Evolutionary conservation across 768 basidiomycete species (phyloP).

Genomic region (Kwoniella mangroviensis): DNA sequence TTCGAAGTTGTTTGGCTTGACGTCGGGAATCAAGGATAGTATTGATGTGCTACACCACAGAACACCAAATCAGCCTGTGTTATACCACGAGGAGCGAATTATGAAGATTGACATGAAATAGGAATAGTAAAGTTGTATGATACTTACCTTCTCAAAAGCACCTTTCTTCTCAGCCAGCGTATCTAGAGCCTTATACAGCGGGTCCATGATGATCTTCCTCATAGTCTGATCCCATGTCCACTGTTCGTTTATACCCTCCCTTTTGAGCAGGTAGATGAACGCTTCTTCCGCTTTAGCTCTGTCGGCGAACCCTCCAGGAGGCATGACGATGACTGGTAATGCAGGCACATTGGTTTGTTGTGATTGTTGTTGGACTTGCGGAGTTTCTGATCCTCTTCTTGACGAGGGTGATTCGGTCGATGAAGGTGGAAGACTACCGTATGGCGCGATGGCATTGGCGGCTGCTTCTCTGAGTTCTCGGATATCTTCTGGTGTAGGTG

Average conservation of each 20-base stretch:
- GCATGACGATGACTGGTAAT: conserved; percentile 80
- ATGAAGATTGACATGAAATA: no score
- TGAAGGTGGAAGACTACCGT: conserved; percentile 9
- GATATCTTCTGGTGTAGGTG: conserved; percentile 33
- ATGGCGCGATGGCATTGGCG: conserved; percentile 26
- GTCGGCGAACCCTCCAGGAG: conserved; percentile 84
- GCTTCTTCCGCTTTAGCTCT: conserved; percentile 91
- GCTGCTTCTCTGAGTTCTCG: conserved; percentile 24
- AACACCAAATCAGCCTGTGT: no score
- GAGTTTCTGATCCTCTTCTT: conserved; percentile 15
- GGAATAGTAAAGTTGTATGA: no score
- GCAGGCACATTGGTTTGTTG: conserved; percentile 63
- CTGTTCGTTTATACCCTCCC: conserved; percentile 84
- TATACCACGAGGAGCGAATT: no score
- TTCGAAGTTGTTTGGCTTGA: conserved; percentile 79
- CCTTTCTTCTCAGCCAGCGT: conserved; percentile 93
- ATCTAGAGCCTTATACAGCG: conserved; percentile 90
- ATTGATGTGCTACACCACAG: conserved; percentile 69
- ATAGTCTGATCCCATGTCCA: conserved; percentile 99
- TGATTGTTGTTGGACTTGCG: conserved; percentile 55
- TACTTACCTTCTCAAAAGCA: conserved; percentile 84
- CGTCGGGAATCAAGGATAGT: conserved; percentile 78
- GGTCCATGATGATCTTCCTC: conserved; percentile 97
- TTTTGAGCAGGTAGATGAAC: conserved; percentile 84
- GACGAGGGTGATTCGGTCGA: conserved; percentile 12